phyloP scores from a whole-genome alignment of 768 basidiomycete species.

The Rhodotorula graminis region DNA sequence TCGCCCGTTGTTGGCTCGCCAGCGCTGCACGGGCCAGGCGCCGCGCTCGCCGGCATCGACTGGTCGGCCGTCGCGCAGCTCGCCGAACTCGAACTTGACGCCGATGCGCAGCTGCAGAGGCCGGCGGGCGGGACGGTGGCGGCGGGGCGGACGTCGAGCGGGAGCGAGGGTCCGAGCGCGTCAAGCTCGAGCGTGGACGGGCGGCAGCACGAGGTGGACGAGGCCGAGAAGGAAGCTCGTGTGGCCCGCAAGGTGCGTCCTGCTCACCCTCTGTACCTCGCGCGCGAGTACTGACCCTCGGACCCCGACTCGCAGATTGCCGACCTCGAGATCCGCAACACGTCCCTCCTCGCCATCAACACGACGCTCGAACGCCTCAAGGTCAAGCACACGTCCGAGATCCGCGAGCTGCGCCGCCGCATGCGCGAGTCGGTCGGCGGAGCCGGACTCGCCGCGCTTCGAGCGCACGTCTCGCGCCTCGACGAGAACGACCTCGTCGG shows the following conservation, averaged over 20 bases:
- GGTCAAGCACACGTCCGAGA: slow-evolving; percentile 74
- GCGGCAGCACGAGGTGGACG: background rate
- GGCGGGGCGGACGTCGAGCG: background rate
- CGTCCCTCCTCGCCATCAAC: slow-evolving; percentile 79
- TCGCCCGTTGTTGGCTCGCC: background rate
- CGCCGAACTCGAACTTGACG: background rate
- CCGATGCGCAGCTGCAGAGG: no score
- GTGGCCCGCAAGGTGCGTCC: slow-evolving; percentile 34
- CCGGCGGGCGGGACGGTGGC: no score
- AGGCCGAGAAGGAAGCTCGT: slow-evolving; percentile 36
- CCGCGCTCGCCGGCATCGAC: background rate
- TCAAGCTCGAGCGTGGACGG: background rate
- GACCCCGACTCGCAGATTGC: slow-evolving; percentile 60
- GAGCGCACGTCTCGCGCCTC: slow-evolving; percentile 59
- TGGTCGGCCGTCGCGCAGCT: background rate
- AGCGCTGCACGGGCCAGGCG: background rate
- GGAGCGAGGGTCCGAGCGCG: background rate
- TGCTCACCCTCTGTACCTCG: no score
- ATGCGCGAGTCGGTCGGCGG: slow-evolving; percentile 58
- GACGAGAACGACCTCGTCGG: slow-evolving; percentile 49
- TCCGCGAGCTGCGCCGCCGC: slow-evolving; percentile 73
- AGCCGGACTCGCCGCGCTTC: slow-evolving; percentile 64
- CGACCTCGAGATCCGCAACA: slow-evolving; percentile 84
- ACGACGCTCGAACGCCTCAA: slow-evolving; percentile 72
- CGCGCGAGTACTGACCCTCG: background rate